Percentiles rank a stretch among this genome's conserved stretches.
phyloP scores from a whole-genome alignment of 2,329 filamentous ascomycete species.

The Xylariaceae sp. region DNA sequence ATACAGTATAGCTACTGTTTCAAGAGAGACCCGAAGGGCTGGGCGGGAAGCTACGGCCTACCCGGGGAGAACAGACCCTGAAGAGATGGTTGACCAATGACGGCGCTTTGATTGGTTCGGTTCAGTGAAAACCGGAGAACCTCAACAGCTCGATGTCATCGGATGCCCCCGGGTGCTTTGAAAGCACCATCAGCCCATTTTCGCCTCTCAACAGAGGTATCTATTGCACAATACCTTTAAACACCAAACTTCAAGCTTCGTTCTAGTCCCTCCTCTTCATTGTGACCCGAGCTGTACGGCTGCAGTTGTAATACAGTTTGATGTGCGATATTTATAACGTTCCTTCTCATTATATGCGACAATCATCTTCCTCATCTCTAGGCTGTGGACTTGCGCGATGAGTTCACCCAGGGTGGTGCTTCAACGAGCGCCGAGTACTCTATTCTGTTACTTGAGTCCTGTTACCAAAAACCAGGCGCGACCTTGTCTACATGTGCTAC shows the following conservation, averaged over 20 bases:
- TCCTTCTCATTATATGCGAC: slow-evolving; percentile 6
- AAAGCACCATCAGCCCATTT: slow-evolving; percentile 39
- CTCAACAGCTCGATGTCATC: slow-evolving; percentile 38
- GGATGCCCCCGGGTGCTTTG: slow-evolving; percentile 32
- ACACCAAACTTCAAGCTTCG: background rate
- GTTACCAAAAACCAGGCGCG: slow-evolving; percentile 47
- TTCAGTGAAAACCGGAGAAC: slow-evolving; percentile 42
- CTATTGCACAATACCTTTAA: no score
- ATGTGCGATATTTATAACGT: slow-evolving; percentile 10
- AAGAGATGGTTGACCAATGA: slow-evolving; percentile 38
- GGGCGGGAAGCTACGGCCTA: background rate
- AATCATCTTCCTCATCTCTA: background rate
- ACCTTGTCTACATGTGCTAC: slow-evolving; percentile 47
- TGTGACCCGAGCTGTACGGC: background rate
- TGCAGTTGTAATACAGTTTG: background rate
- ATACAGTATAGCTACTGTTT: background rate
- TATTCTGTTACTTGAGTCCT: slow-evolving; percentile 39
- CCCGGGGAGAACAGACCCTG: background rate
- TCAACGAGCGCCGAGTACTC: slow-evolving; percentile 39
- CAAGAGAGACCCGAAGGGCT: background rate
- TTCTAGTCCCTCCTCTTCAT: background rate
- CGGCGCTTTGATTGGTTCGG: slow-evolving; percentile 44
- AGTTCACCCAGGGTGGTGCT: slow-evolving; percentile 46
- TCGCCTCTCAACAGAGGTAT: slow-evolving; percentile 13
- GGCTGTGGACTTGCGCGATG: slow-evolving; percentile 43